Conservation (phyloP, 192 early-diverging fungal species). For the Mortierella alpina region DNA sequence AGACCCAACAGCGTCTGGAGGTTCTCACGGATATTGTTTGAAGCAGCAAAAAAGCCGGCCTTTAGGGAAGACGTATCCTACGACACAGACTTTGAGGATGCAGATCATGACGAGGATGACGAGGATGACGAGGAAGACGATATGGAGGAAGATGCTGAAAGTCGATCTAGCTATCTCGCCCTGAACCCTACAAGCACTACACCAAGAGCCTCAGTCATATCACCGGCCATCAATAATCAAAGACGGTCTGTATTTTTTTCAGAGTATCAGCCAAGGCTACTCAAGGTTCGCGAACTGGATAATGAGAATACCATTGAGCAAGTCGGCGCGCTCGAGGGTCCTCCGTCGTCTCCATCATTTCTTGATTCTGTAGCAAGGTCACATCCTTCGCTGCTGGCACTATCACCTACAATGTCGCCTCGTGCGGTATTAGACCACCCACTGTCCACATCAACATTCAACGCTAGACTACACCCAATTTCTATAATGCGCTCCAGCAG, state of each 20-base stretch:
- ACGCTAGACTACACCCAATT: neutral
- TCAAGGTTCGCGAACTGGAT: slow-evolving; percentile 3
- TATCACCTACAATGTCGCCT: too few species aligned
- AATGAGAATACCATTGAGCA: slow-evolving; percentile 25
- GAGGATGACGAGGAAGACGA: slow-evolving; percentile 14
- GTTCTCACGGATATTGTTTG: slow-evolving; percentile 19
- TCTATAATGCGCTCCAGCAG: neutral
- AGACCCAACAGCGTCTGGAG: slow-evolving; percentile 4
- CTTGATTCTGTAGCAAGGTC: slow-evolving; percentile 2
- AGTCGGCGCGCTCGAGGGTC: slow-evolving; percentile 2
- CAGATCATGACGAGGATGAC: slow-evolving; percentile 26
- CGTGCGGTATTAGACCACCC: neutral
- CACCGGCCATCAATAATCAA: neutral
- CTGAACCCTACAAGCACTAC: neutral
- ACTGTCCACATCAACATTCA: slow-evolving; percentile 16
- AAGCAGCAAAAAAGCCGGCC: neutral
- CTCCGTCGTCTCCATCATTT: neutral
- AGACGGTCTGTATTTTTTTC: slow-evolving; percentile 7
- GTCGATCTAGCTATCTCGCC: slow-evolving; percentile 2
- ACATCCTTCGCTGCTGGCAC: neutral
- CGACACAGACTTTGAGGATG: slow-evolving; percentile 41
- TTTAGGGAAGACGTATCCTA: neutral
- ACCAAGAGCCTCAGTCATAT: neutral
- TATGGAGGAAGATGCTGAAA: neutral
- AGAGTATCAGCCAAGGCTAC: neutral